Evolutionary conservation across 805 yeast species (phyloP).

Genomic region (Candida tammaniensis): DNA sequence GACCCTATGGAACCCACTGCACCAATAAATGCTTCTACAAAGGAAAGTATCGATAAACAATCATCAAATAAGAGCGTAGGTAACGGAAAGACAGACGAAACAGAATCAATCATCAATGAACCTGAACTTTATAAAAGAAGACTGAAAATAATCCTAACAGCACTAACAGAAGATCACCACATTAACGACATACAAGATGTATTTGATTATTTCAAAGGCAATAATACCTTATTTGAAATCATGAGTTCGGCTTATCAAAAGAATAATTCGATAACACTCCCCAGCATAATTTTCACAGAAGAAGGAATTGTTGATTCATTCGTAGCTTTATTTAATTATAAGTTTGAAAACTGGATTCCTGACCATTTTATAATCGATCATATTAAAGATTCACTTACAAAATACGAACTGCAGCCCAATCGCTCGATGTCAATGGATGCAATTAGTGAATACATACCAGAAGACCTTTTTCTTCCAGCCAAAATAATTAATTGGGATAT

Average conservation of each 20-base stretch:
- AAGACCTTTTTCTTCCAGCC: too few species aligned
- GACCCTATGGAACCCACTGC: too few species aligned
- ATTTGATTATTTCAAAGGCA: constrained; percentile 6
- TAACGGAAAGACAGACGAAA: too few species aligned
- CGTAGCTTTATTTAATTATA: constrained; percentile 8
- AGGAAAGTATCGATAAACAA: too few species aligned
- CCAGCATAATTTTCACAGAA: background rate
- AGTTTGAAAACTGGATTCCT: constrained; percentile 6
- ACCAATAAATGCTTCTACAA: background rate
- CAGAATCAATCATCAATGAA: too few species aligned
- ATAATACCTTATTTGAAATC: constrained; percentile 9
- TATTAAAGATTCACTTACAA: too few species aligned
- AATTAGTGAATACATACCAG: too few species aligned
- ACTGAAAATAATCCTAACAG: constrained; percentile 1
- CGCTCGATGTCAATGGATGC: too few species aligned
- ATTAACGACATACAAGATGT: constrained; percentile 8
- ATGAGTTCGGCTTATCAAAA: constrained; percentile 2
- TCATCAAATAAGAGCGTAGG: too few species aligned
- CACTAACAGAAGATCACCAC: constrained; percentile 3
- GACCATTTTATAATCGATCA: too few species aligned
- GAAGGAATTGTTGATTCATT: background rate
- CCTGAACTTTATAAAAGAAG: too few species aligned
- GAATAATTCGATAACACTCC: background rate
- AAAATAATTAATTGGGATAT: constrained; percentile 9
- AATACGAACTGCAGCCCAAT: too few species aligned